Conservation (phyloP, 2,329 filamentous ascomycete species). For the Microdochium paspali region DNA sequence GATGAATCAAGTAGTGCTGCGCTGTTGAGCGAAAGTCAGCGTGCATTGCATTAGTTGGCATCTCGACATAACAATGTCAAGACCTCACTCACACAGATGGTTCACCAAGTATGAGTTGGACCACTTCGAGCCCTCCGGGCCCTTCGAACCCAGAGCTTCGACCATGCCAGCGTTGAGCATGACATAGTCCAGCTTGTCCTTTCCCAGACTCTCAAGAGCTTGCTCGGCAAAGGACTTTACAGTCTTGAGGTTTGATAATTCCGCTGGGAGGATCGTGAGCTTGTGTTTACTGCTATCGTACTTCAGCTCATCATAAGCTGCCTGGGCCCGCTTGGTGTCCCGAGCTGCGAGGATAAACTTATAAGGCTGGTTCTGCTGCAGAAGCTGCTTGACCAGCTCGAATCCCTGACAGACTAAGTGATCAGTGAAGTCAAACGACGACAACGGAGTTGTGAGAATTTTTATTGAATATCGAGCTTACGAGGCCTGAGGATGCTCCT, state of each 20-base stretch:
- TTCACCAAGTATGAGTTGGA: slow-evolving; percentile 41
- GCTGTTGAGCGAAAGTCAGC: slow-evolving; percentile 20
- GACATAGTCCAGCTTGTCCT: slow-evolving; percentile 34
- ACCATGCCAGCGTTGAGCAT: slow-evolving; percentile 38
- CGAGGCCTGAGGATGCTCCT: slow-evolving; percentile 38
- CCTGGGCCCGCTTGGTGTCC: slow-evolving; percentile 28
- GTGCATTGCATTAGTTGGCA: not conserved
- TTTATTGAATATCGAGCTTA: no score
- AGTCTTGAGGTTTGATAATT: slow-evolving; percentile 32
- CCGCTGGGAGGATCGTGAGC: slow-evolving; percentile 36
- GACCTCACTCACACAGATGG: slow-evolving; percentile 31
- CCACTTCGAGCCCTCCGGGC: slow-evolving; percentile 35
- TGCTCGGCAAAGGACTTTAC: slow-evolving; percentile 37
- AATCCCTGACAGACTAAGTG: slow-evolving; percentile 29
- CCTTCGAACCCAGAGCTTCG: slow-evolving; percentile 23
- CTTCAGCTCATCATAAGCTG: slow-evolving; percentile 29
- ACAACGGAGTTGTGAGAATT: no score
- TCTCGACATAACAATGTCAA: not conserved
- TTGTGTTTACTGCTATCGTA: slow-evolving; percentile 29
- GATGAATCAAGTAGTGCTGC: slow-evolving; percentile 42
- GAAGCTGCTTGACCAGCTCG: slow-evolving; percentile 41
- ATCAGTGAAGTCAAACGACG: not conserved
- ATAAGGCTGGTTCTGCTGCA: slow-evolving; percentile 33
- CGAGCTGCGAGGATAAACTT: slow-evolving; percentile 39
- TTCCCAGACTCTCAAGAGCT: slow-evolving; percentile 29